phyloP scores from a whole-genome alignment of 2,329 filamentous ascomycete species.

The Stylonectria norvegica region DNA sequence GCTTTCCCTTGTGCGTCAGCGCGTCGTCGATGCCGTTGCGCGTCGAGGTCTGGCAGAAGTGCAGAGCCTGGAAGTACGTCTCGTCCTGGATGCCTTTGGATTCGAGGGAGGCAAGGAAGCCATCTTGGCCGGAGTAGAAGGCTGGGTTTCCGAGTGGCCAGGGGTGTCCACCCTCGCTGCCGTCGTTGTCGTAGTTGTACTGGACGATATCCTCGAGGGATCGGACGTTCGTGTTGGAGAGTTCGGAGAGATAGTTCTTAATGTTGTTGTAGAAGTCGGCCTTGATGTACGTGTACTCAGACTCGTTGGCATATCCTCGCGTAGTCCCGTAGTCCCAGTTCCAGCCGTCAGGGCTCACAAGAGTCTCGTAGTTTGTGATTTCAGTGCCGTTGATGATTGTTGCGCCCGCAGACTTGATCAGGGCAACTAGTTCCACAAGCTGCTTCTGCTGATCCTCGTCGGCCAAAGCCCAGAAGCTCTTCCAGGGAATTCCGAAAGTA shows the following conservation, averaged over 20 bases:
- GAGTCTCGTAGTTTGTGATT: conserved; percentile 57
- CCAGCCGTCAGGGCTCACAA: conserved; percentile 67
- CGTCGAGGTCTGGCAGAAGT: conserved; percentile 56
- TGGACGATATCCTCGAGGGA: conserved; percentile 63
- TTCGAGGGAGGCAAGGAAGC: conserved; percentile 60
- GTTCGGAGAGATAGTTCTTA: conserved; percentile 57
- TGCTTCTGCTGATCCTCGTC: conserved; percentile 52
- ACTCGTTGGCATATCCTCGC: conserved; percentile 65
- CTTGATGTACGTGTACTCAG: conserved; percentile 70
- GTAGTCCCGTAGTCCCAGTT: conserved; percentile 66
- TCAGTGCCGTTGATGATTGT: conserved; percentile 68
- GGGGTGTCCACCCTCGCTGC: conserved; percentile 63
- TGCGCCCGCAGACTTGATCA: conserved; percentile 60
- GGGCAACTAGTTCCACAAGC: conserved; percentile 45
- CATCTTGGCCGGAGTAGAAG: conserved; percentile 68
- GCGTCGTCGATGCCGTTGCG: conserved; percentile 69
- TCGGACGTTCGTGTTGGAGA: conserved; percentile 58
- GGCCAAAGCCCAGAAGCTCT: conserved; percentile 65
- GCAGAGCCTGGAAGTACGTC: conserved; percentile 64
- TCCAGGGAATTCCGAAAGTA: conserved; percentile 68
- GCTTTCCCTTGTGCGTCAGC: conserved; percentile 44
- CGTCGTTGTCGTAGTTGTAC: conserved; percentile 62
- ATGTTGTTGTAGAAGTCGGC: conserved; percentile 65
- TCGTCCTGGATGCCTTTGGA: conserved; percentile 60
- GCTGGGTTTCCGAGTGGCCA: conserved; percentile 54